phyloP scores from a whole-genome alignment of 2,329 filamentous ascomycete species.

The Pseudogymnoascus sp. region DNA sequence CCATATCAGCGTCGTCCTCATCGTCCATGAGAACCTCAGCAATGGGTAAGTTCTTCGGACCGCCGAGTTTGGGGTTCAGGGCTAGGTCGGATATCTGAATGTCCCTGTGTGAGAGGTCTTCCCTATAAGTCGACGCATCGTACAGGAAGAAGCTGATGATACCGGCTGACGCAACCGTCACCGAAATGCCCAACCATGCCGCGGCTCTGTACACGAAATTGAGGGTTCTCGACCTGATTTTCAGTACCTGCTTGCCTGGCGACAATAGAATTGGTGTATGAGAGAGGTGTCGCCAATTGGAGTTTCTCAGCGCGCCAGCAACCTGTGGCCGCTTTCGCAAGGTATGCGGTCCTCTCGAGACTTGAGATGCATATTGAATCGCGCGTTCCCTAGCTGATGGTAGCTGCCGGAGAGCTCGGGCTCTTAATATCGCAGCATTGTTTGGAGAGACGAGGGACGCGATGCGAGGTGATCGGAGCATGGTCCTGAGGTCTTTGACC shows the following conservation, averaged over 20 bases:
- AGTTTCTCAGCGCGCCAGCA: background rate
- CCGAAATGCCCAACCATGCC: slow-evolving; percentile 67
- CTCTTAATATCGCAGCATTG: background rate
- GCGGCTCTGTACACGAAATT: slow-evolving; percentile 64
- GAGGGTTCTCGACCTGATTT: slow-evolving; percentile 41
- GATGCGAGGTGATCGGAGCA: background rate
- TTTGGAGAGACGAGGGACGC: background rate
- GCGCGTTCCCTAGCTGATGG: background rate
- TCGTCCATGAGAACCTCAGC: slow-evolving; percentile 84
- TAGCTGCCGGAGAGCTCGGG: background rate
- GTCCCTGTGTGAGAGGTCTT: slow-evolving; percentile 59
- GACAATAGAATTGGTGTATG: slow-evolving; percentile 27
- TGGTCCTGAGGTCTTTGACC: background rate
- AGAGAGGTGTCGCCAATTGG: slow-evolving; percentile 14
- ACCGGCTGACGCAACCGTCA: slow-evolving; percentile 61
- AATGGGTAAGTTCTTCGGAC: slow-evolving; percentile 92
- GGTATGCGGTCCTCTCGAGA: background rate
- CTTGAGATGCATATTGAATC: slow-evolving; percentile 3
- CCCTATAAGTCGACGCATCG: slow-evolving; percentile 84
- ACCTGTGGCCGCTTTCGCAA: background rate
- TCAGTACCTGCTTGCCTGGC: slow-evolving; percentile 48
- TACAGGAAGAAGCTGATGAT: slow-evolving; percentile 86
- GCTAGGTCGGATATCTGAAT: slow-evolving; percentile 80
- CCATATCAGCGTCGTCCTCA: slow-evolving; percentile 67
- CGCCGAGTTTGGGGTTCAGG: slow-evolving; percentile 71